phyloP scores from a whole-genome alignment of 345 rosid genomes.

The Rhodomyrtus tomentosa region DNA sequence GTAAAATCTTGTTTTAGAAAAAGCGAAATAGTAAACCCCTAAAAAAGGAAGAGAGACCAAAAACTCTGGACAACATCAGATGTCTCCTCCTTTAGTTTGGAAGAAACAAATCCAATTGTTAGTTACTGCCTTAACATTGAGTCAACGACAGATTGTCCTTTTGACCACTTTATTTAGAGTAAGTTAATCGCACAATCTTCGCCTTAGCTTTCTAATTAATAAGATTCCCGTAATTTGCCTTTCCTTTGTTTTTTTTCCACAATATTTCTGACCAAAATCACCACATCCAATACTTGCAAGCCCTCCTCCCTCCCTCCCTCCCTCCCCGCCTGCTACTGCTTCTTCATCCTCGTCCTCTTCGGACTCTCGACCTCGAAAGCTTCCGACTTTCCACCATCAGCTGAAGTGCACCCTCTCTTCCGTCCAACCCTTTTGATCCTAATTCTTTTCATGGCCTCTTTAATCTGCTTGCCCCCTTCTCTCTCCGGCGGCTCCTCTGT shows the following conservation, averaged over 20 bases:
- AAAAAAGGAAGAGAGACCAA: not conserved
- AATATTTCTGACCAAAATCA: not conserved
- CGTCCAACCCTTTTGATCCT: not conserved
- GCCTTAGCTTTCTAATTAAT: not conserved
- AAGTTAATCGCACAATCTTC: not conserved
- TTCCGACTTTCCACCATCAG: not conserved
- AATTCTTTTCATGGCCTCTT: slow-evolving; percentile 11
- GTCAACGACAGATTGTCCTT: not conserved
- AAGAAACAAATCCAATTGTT: not conserved
- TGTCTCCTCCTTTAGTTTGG: not conserved
- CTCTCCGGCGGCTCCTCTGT: not conserved
- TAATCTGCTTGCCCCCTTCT: slow-evolving; percentile 9
- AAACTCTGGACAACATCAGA: not conserved
- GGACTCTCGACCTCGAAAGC: not conserved
- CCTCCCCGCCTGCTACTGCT: not conserved
- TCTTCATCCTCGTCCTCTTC: not conserved
- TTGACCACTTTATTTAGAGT: not conserved
- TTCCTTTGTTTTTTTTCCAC: not conserved
- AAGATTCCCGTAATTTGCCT: not conserved
- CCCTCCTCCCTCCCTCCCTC: not conserved
- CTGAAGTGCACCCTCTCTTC: not conserved
- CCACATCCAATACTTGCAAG: not conserved
- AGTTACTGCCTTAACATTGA: not conserved
- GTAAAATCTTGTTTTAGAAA: not conserved
- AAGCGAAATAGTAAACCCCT: not conserved